These are phyloP conservation scores for Aspergillus sp. DNA, from an alignment of 2,329 filamentous ascomycete genomes.

Conservation along the genomic window DNA sequence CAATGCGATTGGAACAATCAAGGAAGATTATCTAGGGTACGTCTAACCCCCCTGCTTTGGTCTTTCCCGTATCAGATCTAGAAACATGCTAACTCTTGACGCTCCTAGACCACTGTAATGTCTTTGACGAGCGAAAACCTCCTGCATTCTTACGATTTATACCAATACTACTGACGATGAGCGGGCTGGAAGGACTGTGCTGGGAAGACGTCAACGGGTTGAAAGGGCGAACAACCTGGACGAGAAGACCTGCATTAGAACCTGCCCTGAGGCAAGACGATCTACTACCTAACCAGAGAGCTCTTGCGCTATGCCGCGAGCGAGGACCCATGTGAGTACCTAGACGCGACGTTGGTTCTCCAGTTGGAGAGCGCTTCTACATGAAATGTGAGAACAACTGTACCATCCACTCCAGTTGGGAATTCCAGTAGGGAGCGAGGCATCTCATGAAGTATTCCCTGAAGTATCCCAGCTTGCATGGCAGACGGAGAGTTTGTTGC, in stretches of 20 bases:
- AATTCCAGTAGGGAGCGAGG: no score
- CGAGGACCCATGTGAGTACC: no score
- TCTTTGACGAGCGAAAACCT: slow-evolving; percentile 19
- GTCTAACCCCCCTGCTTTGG: neutral
- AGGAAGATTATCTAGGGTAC: slow-evolving; percentile 61
- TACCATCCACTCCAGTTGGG: neutral
- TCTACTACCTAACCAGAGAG: no score
- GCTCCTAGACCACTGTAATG: slow-evolving; percentile 29
- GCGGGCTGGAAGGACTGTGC: neutral
- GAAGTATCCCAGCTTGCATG: no score
- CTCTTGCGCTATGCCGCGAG: no score
- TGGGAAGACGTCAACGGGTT: neutral
- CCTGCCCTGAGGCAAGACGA: no score
- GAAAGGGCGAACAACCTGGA: neutral
- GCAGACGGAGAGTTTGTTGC: slow-evolving; percentile 16
- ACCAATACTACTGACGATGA: slow-evolving; percentile 11
- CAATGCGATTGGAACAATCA: slow-evolving; percentile 97
- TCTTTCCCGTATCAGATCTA: neutral
- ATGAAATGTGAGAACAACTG: neutral
- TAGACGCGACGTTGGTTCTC: no score
- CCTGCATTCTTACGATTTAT: slow-evolving; percentile 14
- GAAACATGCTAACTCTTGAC: slow-evolving; percentile 11
- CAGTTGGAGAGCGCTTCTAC: neutral
- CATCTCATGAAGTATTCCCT: neutral
- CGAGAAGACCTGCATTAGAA: no score